phyloP scores from a whole-genome alignment of 78 protist genomes.

The Diacronema lutheri region DNA sequence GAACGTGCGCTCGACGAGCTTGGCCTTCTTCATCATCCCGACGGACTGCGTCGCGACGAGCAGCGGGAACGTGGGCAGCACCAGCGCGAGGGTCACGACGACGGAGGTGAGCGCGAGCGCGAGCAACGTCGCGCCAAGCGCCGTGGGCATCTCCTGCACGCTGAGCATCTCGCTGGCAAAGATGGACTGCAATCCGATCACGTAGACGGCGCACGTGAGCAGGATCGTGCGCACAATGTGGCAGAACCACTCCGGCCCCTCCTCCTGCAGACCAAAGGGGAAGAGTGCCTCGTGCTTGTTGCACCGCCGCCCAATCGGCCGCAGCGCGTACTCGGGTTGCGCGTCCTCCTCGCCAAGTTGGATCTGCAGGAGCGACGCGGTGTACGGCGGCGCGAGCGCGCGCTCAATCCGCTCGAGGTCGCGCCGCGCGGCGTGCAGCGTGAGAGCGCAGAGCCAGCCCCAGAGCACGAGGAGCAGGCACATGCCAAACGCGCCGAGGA shows the following conservation, averaged over 20 bases:
- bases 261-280: background rate
- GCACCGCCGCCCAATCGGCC: too few relatives aligned
- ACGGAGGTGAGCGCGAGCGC: background rate
- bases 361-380: too few relatives aligned
- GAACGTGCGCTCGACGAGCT: background rate
- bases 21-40: background rate
- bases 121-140: background rate
- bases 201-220: background rate
- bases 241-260: background rate
- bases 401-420: too few relatives aligned
- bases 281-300: background rate
- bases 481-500: background rate
- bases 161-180: background rate
- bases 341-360: too few relatives aligned
- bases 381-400: too few relatives aligned
- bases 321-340: too few relatives aligned
- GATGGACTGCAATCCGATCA: background rate
- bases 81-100: background rate
- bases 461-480: background rate
- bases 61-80: background rate
- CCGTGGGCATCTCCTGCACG: background rate
- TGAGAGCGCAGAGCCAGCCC: background rate
- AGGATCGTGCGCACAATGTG: background rate
- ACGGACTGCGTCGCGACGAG: background rate
- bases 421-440: background rate